phyloP scores from a whole-genome alignment of 192 early-diverging fungal genomes.

The Coemansia pectinata region DNA sequence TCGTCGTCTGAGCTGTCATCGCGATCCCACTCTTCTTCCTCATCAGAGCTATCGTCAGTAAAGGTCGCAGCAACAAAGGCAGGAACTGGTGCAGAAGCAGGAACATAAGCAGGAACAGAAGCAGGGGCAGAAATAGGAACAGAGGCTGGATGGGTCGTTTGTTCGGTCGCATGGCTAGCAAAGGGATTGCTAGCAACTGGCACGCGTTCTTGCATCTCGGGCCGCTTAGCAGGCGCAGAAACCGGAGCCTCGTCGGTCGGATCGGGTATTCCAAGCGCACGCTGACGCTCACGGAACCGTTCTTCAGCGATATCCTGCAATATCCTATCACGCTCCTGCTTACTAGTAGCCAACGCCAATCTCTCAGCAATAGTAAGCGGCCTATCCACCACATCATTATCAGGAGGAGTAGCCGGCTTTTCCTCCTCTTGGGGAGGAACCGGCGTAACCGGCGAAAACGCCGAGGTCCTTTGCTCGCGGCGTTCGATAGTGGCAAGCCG shows the following conservation, averaged over 20 bases:
- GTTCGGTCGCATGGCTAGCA: background rate
- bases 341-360: slow-evolving; percentile 25
- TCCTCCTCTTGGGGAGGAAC: background rate
- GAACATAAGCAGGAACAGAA: background rate
- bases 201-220: slow-evolving; percentile 25
- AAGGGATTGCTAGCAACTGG: slow-evolving; percentile 27
- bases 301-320: slow-evolving; percentile 51
- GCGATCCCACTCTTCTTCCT: slow-evolving; percentile 45
- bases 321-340: slow-evolving; percentile 45
- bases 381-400: background rate
- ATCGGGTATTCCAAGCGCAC: slow-evolving; percentile 33
- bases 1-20: slow-evolving; percentile 52
- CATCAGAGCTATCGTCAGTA: slow-evolving; percentile 23
- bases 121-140: background rate
- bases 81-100: background rate
- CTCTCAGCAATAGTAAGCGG: slow-evolving; percentile 35
- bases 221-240: slow-evolving; percentile 1
- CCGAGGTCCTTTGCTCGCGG: background rate
- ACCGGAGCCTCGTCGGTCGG: background rate
- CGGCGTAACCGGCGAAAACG: background rate
- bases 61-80: background rate
- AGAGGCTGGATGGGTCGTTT: background rate
- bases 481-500: slow-evolving; percentile 31
- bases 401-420: background rate
- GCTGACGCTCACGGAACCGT: slow-evolving; percentile 49